Conservation (phyloP, 2,329 filamentous ascomycete species). For the Claviceps cyperi region DNA sequence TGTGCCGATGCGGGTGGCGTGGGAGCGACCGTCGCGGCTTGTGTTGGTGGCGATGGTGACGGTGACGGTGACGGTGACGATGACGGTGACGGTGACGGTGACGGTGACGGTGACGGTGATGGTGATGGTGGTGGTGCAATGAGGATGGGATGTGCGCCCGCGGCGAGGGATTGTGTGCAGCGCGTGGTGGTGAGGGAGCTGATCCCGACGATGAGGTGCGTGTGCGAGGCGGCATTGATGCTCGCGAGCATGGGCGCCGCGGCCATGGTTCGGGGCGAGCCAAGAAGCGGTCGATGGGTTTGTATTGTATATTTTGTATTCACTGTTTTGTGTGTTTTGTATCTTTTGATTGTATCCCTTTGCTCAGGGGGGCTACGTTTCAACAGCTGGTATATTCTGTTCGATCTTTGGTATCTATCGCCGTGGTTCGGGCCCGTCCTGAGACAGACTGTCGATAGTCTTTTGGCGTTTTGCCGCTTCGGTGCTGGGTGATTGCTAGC, state of each 20-base stretch:
- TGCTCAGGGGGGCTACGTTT: too few relatives aligned
- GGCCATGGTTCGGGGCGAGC: too few relatives aligned
- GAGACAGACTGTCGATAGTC: too few relatives aligned
- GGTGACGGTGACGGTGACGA: constrained; percentile 14
- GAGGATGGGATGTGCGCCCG: constrained; percentile 68
- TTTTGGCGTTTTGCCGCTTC: too few relatives aligned
- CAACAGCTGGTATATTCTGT: too few relatives aligned
- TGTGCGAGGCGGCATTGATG: constrained; percentile 51
- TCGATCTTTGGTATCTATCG: too few relatives aligned
- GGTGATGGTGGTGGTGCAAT: constrained; percentile 54
- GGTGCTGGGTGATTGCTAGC: too few relatives aligned
- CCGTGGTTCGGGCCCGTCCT: too few relatives aligned
- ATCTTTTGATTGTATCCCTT: too few relatives aligned
- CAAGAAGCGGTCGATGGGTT: too few relatives aligned
- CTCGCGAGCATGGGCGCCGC: constrained; percentile 46
- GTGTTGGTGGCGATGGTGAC: constrained; percentile 26
- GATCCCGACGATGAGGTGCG: constrained; percentile 76
- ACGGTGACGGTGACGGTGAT: constrained; percentile 19
- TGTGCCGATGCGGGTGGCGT: constrained; percentile 40
- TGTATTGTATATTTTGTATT: too few relatives aligned
- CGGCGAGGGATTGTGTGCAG: constrained; percentile 64
- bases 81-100: constrained; percentile 14
- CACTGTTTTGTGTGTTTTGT: too few relatives aligned
- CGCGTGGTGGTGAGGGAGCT: constrained; percentile 78
- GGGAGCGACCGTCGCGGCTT: not conserved